Conservation (phyloP, 2,329 filamentous ascomycete genomes). For the Xylariaceae sp. region DNA sequence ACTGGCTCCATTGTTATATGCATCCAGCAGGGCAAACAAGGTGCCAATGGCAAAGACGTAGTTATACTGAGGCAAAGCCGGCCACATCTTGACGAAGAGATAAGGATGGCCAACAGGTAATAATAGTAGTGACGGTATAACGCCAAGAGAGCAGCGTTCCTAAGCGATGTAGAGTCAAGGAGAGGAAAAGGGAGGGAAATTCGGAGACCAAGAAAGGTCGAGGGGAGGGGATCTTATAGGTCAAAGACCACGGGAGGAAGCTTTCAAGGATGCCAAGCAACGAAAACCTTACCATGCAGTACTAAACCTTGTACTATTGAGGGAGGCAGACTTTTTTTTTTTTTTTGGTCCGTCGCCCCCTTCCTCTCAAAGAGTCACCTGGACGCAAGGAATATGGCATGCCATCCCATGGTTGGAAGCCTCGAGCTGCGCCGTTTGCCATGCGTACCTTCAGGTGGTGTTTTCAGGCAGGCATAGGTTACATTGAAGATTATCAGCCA, state of each 20-base stretch:
- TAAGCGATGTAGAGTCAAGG: constrained; percentile 8
- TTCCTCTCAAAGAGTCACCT: background rate
- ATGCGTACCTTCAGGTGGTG: background rate
- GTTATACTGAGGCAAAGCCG: constrained; percentile 53
- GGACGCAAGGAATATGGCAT: background rate
- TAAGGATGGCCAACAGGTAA: background rate
- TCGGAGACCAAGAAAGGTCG: background rate
- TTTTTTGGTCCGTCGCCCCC: background rate
- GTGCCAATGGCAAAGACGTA: constrained; percentile 74
- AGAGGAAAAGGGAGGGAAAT: constrained; percentile 1
- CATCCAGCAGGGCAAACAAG: constrained; percentile 68
- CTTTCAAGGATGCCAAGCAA: background rate
- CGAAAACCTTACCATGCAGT: background rate
- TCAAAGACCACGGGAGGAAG: background rate
- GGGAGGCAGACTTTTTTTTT: background rate
- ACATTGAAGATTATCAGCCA: background rate
- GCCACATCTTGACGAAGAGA: constrained; percentile 18
- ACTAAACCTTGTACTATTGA: background rate
- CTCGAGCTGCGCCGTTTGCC: background rate
- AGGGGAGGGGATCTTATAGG: background rate
- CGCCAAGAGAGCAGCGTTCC: constrained; percentile 6
- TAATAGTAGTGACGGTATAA: background rate
- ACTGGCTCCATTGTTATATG: constrained; percentile 76
- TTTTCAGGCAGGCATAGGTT: background rate
- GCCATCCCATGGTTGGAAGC: background rate